Evolutionary conservation across 495 filamentous ascomycete species (phyloP), one percentile per base, ranked within the genome.

Genomic region (Podospora conica): DNA sequence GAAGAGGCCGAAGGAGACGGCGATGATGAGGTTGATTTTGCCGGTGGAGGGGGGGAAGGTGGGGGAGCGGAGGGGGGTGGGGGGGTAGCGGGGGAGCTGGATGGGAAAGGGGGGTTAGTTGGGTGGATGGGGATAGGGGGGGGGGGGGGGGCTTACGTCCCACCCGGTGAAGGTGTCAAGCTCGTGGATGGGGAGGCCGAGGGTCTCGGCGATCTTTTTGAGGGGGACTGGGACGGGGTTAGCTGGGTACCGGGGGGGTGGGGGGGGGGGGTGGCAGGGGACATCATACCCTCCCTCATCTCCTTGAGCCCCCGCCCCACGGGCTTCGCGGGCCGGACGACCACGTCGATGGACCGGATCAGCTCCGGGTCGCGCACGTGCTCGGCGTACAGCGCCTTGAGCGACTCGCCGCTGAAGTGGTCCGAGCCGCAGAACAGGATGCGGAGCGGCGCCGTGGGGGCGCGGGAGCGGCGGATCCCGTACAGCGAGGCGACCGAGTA

Each of bases 361-460:
- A 86, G 77, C 12, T 79, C 74, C 3, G 83, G 79, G 25, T 86
- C 77, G 18, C 75, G 69, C 22, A 78, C 29, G 57, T 87, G 82
- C 71, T 93, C 87, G 3, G 73, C 69, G 71, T 90, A 77, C 56
- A 98, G 79, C 22, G 90, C 90, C 59, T 81, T 80, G 58, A 98
- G 82, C 2, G 93, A 92, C 40, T 85, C 85, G 72, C 89, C 88
- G 77, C 93, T 97, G 77, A 97, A 96, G 7, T 90, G 82, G 73
- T 98, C 95, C 11, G 96, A 96, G 25, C 95, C 95, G 75, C 93
- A 98, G 78, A 97, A 98, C 20, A 98, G 86, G 59, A 98, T 91
- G n/a, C 89, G 84, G 27, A 98, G 82, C 2, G 92, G 92, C 10
- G 10, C 8, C 15, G 40, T 12, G 40, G 40, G 0, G 18, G n/a